A percentile compares a stretch with the other conserved stretches of the same genome.
phyloP scores from a whole-genome alignment of 2,329 filamentous ascomycete genomes.

The Paecilomyces dactylethromorphus region DNA sequence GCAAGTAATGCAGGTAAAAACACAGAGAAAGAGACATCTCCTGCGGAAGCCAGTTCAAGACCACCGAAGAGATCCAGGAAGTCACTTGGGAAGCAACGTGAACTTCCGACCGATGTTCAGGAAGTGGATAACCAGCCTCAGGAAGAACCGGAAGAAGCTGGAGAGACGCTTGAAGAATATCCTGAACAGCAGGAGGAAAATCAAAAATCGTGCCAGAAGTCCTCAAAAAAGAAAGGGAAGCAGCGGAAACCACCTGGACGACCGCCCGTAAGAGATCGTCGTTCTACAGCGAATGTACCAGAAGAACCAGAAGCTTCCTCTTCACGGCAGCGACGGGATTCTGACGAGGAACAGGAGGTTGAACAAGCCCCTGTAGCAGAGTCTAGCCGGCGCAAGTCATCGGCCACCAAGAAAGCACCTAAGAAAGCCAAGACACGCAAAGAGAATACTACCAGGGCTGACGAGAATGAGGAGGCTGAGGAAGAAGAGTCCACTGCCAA shows the following conservation, averaged over 20 bases:
- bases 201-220: neutral
- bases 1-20: neutral
- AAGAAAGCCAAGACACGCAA: conserved; percentile 2
- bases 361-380: neutral
- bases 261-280: neutral
- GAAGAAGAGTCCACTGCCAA: conserved; percentile 6
- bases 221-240: neutral
- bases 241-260: conserved; percentile 1
- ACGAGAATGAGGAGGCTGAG: conserved; percentile 2
- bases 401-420: conserved; percentile 6
- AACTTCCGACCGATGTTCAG: neutral
- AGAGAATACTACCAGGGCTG: neutral
- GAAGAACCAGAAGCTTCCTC: conserved; percentile 4
- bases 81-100: neutral
- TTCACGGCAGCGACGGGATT: conserved; percentile 5
- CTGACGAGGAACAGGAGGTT: neutral
- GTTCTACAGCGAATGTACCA: neutral
- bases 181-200: neutral
- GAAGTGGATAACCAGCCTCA: neutral
- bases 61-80: neutral
- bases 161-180: neutral
- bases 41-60: neutral
- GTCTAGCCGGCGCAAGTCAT: conserved; percentile 4
- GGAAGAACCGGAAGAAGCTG: neutral
- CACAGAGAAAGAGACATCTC: neutral